phyloP scores from a whole-genome alignment of 2,329 filamentous ascomycete species.

The Thielaviopsis ethacetica region DNA sequence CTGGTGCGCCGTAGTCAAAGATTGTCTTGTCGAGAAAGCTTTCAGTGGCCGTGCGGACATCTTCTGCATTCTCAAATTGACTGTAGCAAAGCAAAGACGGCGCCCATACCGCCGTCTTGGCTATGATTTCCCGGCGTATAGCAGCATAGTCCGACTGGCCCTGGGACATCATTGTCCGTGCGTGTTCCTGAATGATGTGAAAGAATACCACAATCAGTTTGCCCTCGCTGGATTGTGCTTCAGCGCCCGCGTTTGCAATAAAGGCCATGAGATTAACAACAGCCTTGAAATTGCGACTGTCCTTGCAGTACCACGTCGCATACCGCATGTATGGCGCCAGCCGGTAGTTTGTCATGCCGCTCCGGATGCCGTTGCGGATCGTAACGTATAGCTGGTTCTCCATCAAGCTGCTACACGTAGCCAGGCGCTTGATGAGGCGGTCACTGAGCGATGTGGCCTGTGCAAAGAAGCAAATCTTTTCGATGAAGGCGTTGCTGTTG shows the following conservation, averaged over 20 bases:
- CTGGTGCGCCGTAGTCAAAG: constrained; percentile 21
- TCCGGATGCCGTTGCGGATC: constrained; percentile 36
- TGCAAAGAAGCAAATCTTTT: constrained; percentile 48
- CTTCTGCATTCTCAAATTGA: neutral
- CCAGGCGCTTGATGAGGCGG: constrained; percentile 39
- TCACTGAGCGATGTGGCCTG: constrained; percentile 36
- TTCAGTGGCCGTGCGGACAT: constrained; percentile 26
- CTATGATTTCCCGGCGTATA: neutral
- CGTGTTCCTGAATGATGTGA: constrained; percentile 13
- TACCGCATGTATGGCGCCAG: constrained; percentile 42
- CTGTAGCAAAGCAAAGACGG: constrained; percentile 33
- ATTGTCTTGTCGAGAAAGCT: constrained; percentile 28
- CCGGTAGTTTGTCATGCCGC: constrained; percentile 28
- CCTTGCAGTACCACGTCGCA: constrained; percentile 35
- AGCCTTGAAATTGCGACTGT: constrained; percentile 20
- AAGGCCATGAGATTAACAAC: constrained; percentile 26
- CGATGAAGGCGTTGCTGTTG: constrained; percentile 38
- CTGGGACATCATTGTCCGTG: neutral
- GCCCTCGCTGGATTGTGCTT: constrained; percentile 31
- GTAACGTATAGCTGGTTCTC: constrained; percentile 36
- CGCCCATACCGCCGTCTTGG: constrained; percentile 28
- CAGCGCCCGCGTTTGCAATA: constrained; percentile 26
- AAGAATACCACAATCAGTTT: constrained; percentile 31
- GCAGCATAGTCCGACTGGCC: neutral
- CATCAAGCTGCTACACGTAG: constrained; percentile 34